phyloP scores from a whole-genome alignment of 768 basidiomycete genomes.

The Pholiota microspora region DNA sequence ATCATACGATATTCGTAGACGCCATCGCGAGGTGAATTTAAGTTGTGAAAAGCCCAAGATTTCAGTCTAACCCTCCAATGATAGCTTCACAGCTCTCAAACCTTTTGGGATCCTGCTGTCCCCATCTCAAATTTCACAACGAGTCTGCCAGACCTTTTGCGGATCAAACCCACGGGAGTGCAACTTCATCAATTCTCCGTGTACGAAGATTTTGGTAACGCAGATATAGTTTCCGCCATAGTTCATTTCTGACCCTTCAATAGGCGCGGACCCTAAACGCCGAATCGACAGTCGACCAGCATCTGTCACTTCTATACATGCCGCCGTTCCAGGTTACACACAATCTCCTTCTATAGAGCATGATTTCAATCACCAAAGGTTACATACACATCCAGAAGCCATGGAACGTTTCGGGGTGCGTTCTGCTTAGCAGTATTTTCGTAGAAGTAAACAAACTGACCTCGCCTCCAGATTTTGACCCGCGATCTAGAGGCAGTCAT shows the following conservation, averaged over 20 bases:
- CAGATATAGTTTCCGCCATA: not conserved
- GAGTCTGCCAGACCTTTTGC: conserved; percentile 83
- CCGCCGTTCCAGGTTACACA: conserved; percentile 43
- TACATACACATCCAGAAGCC: conserved; percentile 72
- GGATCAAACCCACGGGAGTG: conserved; percentile 81
- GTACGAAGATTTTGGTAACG: conserved; percentile 90
- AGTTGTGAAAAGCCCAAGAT: not conserved
- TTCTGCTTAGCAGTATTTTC: conserved; percentile 10
- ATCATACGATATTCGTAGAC: conserved; percentile 81
- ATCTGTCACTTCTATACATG: conserved; percentile 68
- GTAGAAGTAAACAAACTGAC: conserved; percentile 4
- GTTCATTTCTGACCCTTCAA: conserved; percentile 28
- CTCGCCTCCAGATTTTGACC: conserved; percentile 33
- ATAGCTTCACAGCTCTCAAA: conserved; percentile 64
- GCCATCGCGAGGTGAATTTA: conserved; percentile 75
- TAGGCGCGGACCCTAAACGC: conserved; percentile 51
- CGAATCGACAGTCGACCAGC: conserved; percentile 62
- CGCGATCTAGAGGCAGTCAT: conserved; percentile 82
- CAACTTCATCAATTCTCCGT: conserved; percentile 81
- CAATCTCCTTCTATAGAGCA: conserved; percentile 67
- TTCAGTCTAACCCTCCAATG: conserved; percentile 4
- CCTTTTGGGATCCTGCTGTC: conserved; percentile 89
- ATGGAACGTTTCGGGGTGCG: conserved; percentile 86
- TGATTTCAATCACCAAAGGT: conserved; percentile 31
- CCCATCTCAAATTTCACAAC: conserved; percentile 66